These are phyloP conservation scores for Saururus chinensis DNA, from an alignment of 164 flowering plant genomes.

Conservation along the genomic window DNA sequence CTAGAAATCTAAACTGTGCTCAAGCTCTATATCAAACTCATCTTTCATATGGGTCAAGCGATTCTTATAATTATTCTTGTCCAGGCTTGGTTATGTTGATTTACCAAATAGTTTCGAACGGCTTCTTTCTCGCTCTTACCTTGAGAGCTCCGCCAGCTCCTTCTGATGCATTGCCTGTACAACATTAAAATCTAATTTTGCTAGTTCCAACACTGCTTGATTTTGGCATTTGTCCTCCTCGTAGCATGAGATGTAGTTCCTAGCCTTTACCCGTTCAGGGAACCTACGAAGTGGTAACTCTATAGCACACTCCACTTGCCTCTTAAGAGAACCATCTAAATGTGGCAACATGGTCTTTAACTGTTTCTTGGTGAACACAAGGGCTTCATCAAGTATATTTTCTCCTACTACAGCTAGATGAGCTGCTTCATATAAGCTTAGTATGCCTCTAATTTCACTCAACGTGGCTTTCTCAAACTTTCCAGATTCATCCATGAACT, in stretches of 20 bases:
- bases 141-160: constrained; percentile 25
- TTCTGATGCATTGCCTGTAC: constrained; percentile 30
- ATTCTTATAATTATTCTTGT: too few species aligned
- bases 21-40: too few species aligned
- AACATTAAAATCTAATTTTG: constrained; percentile 43
- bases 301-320: constrained; percentile 24
- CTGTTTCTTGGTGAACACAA: background rate
- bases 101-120: too few species aligned
- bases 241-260: constrained; percentile 27
- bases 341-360: background rate
- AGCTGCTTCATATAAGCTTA: background rate
- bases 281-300: constrained; percentile 22
- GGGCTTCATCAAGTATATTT: background rate
- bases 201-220: constrained; percentile 21
- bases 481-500: background rate
- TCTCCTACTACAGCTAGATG: background rate
- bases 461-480: background rate
- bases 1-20: too few species aligned
- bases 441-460: background rate
- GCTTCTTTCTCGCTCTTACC: constrained; percentile 10
- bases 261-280: constrained; percentile 25
- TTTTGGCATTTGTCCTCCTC: constrained; percentile 13
- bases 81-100: too few species aligned
- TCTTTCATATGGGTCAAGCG: too few species aligned
- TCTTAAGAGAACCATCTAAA: constrained; percentile 20